Base-by-base conservation (phyloP, 2,329 filamentous ascomycete species). In the Ceratocystis huliohia region DNA sequence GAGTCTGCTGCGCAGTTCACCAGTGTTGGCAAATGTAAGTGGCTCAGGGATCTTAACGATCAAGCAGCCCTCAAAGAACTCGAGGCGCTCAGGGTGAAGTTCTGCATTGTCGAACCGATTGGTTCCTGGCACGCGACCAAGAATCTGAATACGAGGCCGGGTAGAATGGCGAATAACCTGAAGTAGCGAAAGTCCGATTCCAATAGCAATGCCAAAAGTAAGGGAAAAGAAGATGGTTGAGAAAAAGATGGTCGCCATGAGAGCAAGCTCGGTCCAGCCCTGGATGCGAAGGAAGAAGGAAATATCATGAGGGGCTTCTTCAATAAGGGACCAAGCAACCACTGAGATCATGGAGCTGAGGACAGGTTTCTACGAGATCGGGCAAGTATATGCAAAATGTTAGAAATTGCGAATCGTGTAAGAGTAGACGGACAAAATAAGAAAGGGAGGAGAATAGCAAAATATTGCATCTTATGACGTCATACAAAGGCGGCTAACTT, bases 1-100 rank as follows among this genome's bases (percentile, higher is more conserved):
- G 10, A 99, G 80, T 3, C 94, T 83, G 64, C 87, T 88, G 75
- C 95, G 96, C 57, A 99, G 79, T 71, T 94, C 89, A 61, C 92
- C 94, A 0, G 94, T 97, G 74, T 99, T 99, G 73, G 93, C 93
- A 74, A 99, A 99, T 0, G 93, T 97, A 63, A 99, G 79, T 0
- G 94, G 94, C 73, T 99, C 94, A 0, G 94, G 93, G 66, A 99
- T 97, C 79, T 97, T 97, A 72, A 97, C 91, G 68, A 99, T 96
- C 8, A 99, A 79, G 68, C 89, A 95, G 17, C 93, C 90, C 70
- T 96, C 92, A 65, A 96, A 83, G 72, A 96, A 92, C 74, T 97
- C 93, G 2, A 97, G 80, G 33, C 82, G 81, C 57, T 88, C 85
- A 0, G 87, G 83, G 66, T 88, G 83, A 0, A 87, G 78, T 71